Percentiles rank a stretch among this genome's conserved stretches.
phyloP scores from a whole-genome alignment of 73 alveolate species.

The Tetrahymena borealis region DNA sequence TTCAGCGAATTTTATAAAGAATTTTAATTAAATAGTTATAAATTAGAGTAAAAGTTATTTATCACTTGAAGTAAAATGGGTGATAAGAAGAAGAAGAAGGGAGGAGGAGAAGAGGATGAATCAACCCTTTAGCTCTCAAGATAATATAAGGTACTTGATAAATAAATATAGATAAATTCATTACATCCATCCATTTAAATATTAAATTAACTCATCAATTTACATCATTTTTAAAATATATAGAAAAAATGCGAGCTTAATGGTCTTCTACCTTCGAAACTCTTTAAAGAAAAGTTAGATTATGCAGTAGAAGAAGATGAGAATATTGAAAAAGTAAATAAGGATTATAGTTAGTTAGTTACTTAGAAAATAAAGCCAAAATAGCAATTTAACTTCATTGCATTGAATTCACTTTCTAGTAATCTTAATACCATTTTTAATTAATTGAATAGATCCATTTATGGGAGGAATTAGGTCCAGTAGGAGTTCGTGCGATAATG shows the following conservation, averaged over 20 bases:
- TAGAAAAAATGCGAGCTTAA: slow-evolving; percentile 10
- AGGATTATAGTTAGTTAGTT: no score
- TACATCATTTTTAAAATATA: neutral
- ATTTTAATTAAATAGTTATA: neutral
- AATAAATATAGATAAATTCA: no score
- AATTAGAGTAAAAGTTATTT: neutral
- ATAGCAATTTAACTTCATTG: no score
- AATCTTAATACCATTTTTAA: no score
- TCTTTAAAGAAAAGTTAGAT: slow-evolving; percentile 30
- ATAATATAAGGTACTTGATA: neutral
- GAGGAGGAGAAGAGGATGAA: slow-evolving; percentile 39
- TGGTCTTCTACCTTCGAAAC: slow-evolving; percentile 34
- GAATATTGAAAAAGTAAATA: slow-evolving; percentile 11
- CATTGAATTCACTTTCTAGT: no score
- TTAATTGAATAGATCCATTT: neutral
- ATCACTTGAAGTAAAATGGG: slow-evolving; percentile 16
- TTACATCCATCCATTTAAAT: neutral
- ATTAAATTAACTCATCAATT: neutral
- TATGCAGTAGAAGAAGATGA: slow-evolving; percentile 30
- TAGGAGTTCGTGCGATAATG: slow-evolving; percentile 41
- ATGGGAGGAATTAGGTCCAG: slow-evolving; percentile 46
- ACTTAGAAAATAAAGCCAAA: no score
- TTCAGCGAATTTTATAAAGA: neutral
- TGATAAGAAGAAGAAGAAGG: slow-evolving; percentile 30
- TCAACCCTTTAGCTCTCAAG: slow-evolving; percentile 12